These are phyloP conservation scores for Tetratostichococcus sp. DNA, from an alignment of 139 green algal species.

Conservation along the genomic window DNA sequence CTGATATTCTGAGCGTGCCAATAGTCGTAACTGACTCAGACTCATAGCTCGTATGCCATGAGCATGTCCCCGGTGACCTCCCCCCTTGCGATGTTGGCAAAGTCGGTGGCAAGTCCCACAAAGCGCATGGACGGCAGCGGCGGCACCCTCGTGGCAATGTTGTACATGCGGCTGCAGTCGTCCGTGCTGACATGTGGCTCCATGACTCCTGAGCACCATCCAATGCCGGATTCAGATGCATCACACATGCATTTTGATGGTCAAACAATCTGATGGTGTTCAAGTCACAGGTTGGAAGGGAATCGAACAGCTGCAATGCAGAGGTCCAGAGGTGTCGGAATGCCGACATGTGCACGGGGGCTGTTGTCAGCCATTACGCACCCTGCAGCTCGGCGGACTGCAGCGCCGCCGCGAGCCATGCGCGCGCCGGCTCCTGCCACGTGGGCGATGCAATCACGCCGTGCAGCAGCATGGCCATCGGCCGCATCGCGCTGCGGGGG, in stretches of 20 bases:
- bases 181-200: neutral
- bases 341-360: too few species aligned
- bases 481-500: neutral
- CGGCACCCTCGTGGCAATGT: neutral
- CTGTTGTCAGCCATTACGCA: neutral
- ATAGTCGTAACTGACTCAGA: neutral
- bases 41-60: slow-evolving; percentile 15
- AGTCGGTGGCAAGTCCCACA: slow-evolving; percentile 9
- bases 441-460: neutral
- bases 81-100: slow-evolving; percentile 8
- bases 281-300: too few species aligned
- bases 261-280: too few species aligned
- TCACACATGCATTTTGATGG: too few species aligned
- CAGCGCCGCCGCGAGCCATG: neutral
- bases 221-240: too few species aligned
- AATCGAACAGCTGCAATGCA: too few species aligned
- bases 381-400: neutral
- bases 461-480: neutral
- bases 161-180: slow-evolving; percentile 7
- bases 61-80: slow-evolving; percentile 15
- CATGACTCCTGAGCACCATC: slow-evolving; percentile 9
- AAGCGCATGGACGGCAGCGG: slow-evolving; percentile 6
- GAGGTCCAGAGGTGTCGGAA: neutral
- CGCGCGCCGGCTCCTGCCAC: neutral
- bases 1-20: too few species aligned